Conservation (phyloP, 192 early-diverging fungal species). For the Spinellus fusiger region DNA sequence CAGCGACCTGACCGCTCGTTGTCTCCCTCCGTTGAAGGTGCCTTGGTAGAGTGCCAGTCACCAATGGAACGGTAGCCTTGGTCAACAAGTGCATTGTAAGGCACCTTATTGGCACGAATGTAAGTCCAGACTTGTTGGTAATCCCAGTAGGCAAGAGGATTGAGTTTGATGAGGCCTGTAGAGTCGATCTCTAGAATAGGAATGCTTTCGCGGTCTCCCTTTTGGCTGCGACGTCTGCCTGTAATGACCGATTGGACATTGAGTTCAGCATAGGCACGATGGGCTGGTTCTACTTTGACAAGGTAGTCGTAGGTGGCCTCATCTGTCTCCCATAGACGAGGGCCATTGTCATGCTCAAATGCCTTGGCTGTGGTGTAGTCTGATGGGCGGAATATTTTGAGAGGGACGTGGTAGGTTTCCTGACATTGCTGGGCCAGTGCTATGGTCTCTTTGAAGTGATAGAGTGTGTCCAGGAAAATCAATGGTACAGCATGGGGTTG, state of each 20-base stretch:
- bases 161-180: constrained; percentile 82
- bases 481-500: constrained; percentile 62
- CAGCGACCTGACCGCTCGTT: constrained; percentile 88
- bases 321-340: constrained; percentile 79
- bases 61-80: constrained; percentile 90
- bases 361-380: constrained; percentile 51
- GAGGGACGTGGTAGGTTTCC: constrained; percentile 59
- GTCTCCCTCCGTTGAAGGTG: constrained; percentile 52
- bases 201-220: constrained; percentile 71
- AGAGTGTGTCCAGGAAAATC: constrained; percentile 92
- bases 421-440: constrained; percentile 65
- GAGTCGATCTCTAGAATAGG: constrained; percentile 80
- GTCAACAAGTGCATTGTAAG: constrained; percentile 86
- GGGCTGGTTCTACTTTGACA: constrained; percentile 91
- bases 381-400: constrained; percentile 71
- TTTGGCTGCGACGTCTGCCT: constrained; percentile 83
- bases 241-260: constrained; percentile 79
- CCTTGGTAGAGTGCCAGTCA: constrained; percentile 85
- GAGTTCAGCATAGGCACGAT: constrained; percentile 76
- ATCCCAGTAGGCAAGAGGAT: constrained; percentile 88
- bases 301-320: constrained; percentile 81
- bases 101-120: constrained; percentile 76
- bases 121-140: constrained; percentile 87
- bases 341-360: constrained; percentile 70
- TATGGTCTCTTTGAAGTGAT: constrained; percentile 92